These are phyloP conservation scores for Cladophialophora chaetospira DNA, from an alignment of 2,329 filamentous ascomycete species.

Conservation along the genomic window DNA sequence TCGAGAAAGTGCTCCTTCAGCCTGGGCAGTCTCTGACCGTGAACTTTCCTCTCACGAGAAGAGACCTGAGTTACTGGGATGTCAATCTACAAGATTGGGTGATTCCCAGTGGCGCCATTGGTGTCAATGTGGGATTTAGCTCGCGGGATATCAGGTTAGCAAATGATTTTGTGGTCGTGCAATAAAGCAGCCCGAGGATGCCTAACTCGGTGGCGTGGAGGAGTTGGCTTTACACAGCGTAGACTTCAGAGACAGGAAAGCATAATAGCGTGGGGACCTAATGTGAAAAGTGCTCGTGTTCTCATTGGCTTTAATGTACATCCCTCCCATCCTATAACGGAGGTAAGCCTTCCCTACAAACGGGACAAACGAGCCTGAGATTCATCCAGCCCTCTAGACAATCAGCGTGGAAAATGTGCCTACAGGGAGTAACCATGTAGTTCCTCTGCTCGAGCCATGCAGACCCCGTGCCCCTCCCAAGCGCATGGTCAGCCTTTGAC, in stretches of 20 bases:
- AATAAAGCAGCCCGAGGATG: neutral
- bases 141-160: slow-evolving; percentile 25
- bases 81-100: slow-evolving; percentile 61
- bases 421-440: slow-evolving; percentile 97
- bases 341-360: slow-evolving; percentile 86
- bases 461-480: slow-evolving; percentile 41
- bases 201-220: neutral
- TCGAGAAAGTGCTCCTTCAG: slow-evolving; percentile 59
- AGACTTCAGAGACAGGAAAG: neutral
- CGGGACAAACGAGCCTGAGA: slow-evolving; percentile 89
- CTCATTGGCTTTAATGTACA: neutral
- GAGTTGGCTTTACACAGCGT: neutral
- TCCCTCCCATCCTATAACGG: slow-evolving; percentile 60
- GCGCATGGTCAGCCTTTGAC: slow-evolving; percentile 47
- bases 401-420: slow-evolving; percentile 89
- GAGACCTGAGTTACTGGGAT: slow-evolving; percentile 69
- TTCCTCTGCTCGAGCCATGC: slow-evolving; percentile 72
- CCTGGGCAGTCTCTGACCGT: slow-evolving; percentile 52
- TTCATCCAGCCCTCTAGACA: slow-evolving; percentile 97
- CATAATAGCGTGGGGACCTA: neutral
- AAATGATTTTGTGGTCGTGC: neutral
- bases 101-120: slow-evolving; percentile 20
- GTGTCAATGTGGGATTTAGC: slow-evolving; percentile 27
- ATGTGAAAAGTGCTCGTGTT: neutral
- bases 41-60: slow-evolving; percentile 56